phyloP scores from a whole-genome alignment of 345 rosid species.

The Citrus reticulata region DNA sequence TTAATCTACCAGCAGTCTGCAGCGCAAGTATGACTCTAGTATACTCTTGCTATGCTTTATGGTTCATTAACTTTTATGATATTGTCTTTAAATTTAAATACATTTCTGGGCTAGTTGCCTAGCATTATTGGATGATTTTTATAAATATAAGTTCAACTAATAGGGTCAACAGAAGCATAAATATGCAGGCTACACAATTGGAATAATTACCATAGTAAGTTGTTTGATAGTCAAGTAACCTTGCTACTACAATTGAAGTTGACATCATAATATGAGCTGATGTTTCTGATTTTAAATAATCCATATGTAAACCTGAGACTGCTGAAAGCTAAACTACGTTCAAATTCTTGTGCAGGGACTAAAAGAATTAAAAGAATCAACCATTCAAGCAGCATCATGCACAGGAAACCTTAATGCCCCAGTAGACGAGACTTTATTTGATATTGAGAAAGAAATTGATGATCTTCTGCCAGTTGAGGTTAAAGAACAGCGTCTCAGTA shows the following conservation, averaged over 20 bases:
- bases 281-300: not conserved
- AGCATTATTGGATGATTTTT: not conserved
- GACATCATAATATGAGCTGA: not conserved
- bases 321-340: not conserved
- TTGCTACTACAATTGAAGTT: not conserved
- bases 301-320: not conserved
- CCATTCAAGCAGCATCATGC: constrained; percentile 64
- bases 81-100: not conserved
- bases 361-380: constrained; percentile 69
- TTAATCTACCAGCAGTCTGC: constrained; percentile 60
- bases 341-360: constrained; percentile 40
- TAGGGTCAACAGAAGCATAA: not conserved
- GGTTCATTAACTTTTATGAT: not conserved
- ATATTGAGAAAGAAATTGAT: constrained; percentile 77
- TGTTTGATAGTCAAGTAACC: not conserved
- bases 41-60: not conserved
- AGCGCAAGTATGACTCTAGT: constrained; percentile 14
- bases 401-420: constrained; percentile 63
- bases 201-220: not conserved
- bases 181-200: not conserved
- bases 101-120: not conserved
- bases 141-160: not conserved
- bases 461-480: constrained; percentile 81
- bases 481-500: constrained; percentile 75
- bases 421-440: constrained; percentile 63